Percentiles rank a stretch among this genome's conserved stretches.
phyloP scores from a whole-genome alignment of 208 protist genomes.

The Entamoeba dispar region DNA sequence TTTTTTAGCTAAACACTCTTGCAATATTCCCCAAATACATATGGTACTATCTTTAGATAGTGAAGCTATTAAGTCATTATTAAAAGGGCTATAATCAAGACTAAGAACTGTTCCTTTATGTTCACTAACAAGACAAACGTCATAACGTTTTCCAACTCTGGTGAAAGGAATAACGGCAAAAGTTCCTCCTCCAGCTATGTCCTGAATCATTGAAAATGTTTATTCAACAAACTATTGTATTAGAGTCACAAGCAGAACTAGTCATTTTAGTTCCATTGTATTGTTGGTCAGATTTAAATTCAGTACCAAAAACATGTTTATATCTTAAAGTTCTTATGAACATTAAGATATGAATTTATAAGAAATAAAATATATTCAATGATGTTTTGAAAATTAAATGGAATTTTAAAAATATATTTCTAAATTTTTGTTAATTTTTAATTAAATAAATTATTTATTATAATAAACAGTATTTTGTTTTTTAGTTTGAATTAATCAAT shows the following conservation, averaged over 20 bases:
- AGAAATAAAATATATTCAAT: too few species aligned
- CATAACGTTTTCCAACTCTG: conserved; percentile 19
- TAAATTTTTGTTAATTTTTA: too few species aligned
- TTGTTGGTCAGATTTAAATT: not conserved
- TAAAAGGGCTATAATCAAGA: conserved; percentile 49
- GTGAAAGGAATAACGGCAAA: conserved; percentile 36
- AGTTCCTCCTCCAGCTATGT: conserved; percentile 43
- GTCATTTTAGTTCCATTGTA: conserved; percentile 38
- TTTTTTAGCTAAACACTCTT: conserved; percentile 32
- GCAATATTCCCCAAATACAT: conserved; percentile 44
- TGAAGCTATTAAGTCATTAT: conserved; percentile 44
- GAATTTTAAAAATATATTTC: too few species aligned
- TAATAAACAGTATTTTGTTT: too few species aligned
- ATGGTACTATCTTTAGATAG: conserved; percentile 45
- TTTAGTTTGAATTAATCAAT: too few species aligned
- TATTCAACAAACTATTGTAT: conserved; percentile 40
- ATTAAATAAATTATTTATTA: too few species aligned
- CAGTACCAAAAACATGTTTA: not conserved
- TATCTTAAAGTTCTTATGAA: not conserved
- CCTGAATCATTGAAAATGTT: conserved; percentile 41
- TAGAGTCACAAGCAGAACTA: conserved; percentile 38
- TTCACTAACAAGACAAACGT: conserved; percentile 34
- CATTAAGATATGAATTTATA: not conserved
- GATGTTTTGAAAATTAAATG: too few species aligned
- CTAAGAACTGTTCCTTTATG: conserved; percentile 44